Base-by-base conservation (phyloP, 257 asterid species). In the Solanum megistacrolobum region DNA sequence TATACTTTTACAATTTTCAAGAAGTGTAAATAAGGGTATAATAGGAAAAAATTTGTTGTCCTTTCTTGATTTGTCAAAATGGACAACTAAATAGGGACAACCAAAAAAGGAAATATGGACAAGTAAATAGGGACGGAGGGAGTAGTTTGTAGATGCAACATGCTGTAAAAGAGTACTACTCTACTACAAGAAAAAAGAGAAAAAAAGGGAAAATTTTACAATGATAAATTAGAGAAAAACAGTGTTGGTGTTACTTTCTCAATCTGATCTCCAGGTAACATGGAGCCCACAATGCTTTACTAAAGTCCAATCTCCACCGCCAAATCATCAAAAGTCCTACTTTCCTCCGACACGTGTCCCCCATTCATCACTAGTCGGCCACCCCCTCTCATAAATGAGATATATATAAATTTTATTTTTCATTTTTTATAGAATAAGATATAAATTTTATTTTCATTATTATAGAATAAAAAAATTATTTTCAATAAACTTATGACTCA, bases 221-320 rank as follows among this genome's bases (percentile, higher is more conserved):
- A 65, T 65, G 3, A 75, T 36, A 23, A 75, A 75, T 36, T 27
- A 66, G 72, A 5, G 4, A 36, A 75, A 75, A 36, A 79, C n/a
- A 14, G 18, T 27, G 41, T 46, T 27, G 27, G 18, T 81, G 68
- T 81, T 20, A 18, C 31, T 81, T 81, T 81, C 85, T 46, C 41
- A 46, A 81, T 43, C 85, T 27, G 87, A 79, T 34, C 60, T 73
- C 62, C 36, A 62, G 10, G 78, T 68, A 74, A 62, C 46, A 9
- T 83, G 72, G 86, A 89, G 41, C 88, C 91, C 89, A 52, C 31
- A 62, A 14, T 52, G 71, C 21, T 66, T 34, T 69, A 60, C n/a
- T 3, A 84, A 87, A 78, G 85, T 39, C 62, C 74, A 88, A 86
- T 91, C 87, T 86, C 58, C 36, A 89, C 92, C 92, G 91, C 78